Base-by-base conservation (phyloP, 352 stramenopile species). In the Globisporangium abappressorium region DNA sequence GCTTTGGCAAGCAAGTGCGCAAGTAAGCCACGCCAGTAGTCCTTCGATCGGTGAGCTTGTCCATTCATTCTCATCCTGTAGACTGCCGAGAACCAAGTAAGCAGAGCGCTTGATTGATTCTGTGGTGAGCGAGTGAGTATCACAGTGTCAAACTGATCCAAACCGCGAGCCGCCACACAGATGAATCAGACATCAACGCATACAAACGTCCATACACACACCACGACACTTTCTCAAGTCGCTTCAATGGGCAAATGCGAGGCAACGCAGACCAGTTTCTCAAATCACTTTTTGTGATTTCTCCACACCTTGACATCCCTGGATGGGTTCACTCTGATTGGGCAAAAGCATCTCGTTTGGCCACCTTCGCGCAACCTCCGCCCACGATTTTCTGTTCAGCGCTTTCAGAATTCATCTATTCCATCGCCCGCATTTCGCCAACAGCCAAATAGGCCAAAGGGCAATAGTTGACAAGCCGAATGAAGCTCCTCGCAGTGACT, bases 291-390 rank as follows among this genome's bases (percentile, higher is more conserved):
- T 49, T 49, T 22, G 43, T 51, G 43, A 22, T 49, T 49, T 49
- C 43, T 49, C 43, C 43, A 47, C 18, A 47, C 18, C 15, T 18
- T 49, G 43, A 49, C 15, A 49, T 6, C 5, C 15, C 14, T 46
- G 5, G 20, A 20, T 24, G 33, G 57, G n/a, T 47, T 57, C 47
- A 51, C 46, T 55, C 60, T 51, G 43, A 51, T 51, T 51, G 43
- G 43, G 43, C 18, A 24, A 51, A 51, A 51, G 43, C 43, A 51
- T 24, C 43, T 51, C 43, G 18, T 24, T 51, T 20, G 43, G 60
- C 60, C 11, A 65, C 60, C 60, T 65, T 57, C 47, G 43, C 38
- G 38, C 36, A 65, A 65, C 59, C 38, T 65, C 15, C 46, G 5
- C n/a, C 11, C 47, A 46, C 26, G 15, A 30, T 46, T 41, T 57